Conservation (phyloP, 352 stramenopile species). For the Phytopythium sindhum region DNA sequence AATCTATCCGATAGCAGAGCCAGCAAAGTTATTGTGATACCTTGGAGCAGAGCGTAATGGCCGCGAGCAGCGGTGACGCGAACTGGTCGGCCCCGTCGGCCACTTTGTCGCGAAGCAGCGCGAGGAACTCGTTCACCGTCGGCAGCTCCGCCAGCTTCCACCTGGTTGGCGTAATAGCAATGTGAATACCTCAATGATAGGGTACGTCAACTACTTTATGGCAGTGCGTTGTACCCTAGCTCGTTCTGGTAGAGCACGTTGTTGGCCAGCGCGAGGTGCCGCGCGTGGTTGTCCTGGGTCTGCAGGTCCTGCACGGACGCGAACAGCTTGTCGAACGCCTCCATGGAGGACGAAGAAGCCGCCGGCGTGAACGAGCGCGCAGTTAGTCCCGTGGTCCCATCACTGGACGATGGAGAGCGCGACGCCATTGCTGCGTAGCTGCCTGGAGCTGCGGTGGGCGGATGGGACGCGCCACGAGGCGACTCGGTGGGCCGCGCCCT, state of each 20-base stretch:
- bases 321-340: slow-evolving; percentile 72
- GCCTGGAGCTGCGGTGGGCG: background rate
- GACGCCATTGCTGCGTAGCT: background rate
- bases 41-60: slow-evolving; percentile 37
- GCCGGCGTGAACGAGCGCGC: no score
- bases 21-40: slow-evolving; percentile 15
- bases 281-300: slow-evolving; percentile 58
- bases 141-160: slow-evolving; percentile 70
- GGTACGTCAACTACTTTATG: accelerated
- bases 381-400: no score
- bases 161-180: slow-evolving; percentile 17
- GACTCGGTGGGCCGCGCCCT: background rate
- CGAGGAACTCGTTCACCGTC: slow-evolving; percentile 56
- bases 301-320: slow-evolving; percentile 51
- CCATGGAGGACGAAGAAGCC: background rate
- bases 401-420: background rate
- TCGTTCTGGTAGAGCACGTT: slow-evolving; percentile 77
- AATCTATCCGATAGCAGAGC: background rate
- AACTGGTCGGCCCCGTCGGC: slow-evolving; percentile 43
- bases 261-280: slow-evolving; percentile 73
- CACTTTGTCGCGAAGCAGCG: slow-evolving; percentile 55
- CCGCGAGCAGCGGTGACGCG: slow-evolving; percentile 31
- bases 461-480: background rate
- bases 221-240: slow-evolving; percentile 27
- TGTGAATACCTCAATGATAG: background rate